phyloP scores from a whole-genome alignment of 2,329 filamentous ascomycete species.

The Diaporthe citrichinensis region DNA sequence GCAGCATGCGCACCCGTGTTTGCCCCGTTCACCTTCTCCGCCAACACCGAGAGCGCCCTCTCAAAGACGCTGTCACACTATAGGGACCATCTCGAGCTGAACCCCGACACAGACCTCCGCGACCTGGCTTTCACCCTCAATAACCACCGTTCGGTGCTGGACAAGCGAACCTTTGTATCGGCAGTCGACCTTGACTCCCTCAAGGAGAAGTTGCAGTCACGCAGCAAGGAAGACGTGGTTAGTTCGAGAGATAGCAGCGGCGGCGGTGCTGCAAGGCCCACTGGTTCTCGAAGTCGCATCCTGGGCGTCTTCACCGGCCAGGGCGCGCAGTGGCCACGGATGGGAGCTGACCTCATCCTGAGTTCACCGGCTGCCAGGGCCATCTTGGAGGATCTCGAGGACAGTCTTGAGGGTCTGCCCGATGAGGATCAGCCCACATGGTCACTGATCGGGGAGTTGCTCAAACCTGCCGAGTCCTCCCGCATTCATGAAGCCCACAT shows the following conservation, averaged over 20 bases:
- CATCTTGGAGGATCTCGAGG: not conserved
- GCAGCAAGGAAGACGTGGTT: no score
- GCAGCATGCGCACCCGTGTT: not conserved
- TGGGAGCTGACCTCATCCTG: constrained; percentile 50
- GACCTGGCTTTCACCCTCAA: no score
- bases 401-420: not conserved
- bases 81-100: no score
- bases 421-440: constrained; percentile 18
- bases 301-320: constrained; percentile 51
- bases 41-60: no score
- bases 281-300: not conserved
- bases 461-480: not conserved
- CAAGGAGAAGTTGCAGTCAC: no score
- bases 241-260: not conserved
- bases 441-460: constrained; percentile 14
- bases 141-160: no score
- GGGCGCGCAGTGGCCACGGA: constrained; percentile 51
- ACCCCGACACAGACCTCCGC: no score
- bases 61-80: no score
- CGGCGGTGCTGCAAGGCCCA: not conserved
- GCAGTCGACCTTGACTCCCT: no score
- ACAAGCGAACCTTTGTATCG: no score
- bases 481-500: constrained; percentile 36
- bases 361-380: constrained; percentile 41
- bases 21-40: no score